Evolutionary conservation across 768 basidiomycete species (phyloP).

Genomic region (Leccinum longicurvipes): DNA sequence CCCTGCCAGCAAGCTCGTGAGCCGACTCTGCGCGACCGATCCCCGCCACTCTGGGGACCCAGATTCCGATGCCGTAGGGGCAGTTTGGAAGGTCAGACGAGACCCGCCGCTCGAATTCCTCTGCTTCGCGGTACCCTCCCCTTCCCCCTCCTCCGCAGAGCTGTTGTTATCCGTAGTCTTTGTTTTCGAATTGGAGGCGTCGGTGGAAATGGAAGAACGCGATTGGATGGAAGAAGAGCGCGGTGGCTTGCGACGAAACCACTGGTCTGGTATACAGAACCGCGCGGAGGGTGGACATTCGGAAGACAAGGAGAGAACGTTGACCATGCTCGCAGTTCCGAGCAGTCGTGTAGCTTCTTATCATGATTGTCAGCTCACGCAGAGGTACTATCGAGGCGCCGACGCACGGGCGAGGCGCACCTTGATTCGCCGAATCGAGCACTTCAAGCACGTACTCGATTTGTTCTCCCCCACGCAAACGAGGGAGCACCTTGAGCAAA

Average conservation of each 20-base stretch:
- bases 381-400: too few relatives aligned
- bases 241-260: conserved; percentile 70
- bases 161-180: neutral
- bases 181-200: too few relatives aligned
- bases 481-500: conserved; percentile 57
- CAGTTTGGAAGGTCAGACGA: conserved; percentile 15
- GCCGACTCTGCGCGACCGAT: conserved; percentile 52
- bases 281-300: conserved; percentile 36
- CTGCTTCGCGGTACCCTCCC: conserved; percentile 64
- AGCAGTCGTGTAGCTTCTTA: conserved; percentile 14
- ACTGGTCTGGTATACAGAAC: conserved; percentile 75
- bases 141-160: conserved; percentile 36
- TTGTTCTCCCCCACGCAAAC: conserved; percentile 59
- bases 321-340: conserved; percentile 10
- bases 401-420: conserved; percentile 37
- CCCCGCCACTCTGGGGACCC: conserved; percentile 48
- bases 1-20: conserved; percentile 65
- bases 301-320: conserved; percentile 14
- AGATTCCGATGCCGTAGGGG: conserved; percentile 15
- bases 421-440: conserved; percentile 39
- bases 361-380: neutral
- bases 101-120: conserved; percentile 30
- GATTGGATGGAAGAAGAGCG: conserved; percentile 46
- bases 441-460: conserved; percentile 77
- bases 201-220: conserved; percentile 51